A percentile compares a stretch with the other conserved stretches of the same genome.
Evolutionary conservation across 2,329 filamentous ascomycete species (phyloP).

Genomic region (Leptographium flavum): DNA sequence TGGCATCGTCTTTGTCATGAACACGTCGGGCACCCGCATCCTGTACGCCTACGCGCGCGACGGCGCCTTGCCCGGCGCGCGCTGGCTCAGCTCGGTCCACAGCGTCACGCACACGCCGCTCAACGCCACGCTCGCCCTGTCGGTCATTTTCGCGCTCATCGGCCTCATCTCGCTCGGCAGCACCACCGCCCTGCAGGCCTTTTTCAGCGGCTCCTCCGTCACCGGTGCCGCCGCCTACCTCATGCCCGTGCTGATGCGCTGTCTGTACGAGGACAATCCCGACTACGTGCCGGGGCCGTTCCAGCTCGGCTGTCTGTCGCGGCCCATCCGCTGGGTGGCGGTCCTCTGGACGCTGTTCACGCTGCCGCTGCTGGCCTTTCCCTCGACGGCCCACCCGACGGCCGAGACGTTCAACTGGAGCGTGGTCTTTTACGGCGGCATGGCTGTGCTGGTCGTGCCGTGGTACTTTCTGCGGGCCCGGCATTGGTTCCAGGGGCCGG

Average conservation of each 20-base stretch:
- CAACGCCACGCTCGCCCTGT: neutral
- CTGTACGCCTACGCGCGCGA: slow-evolving; percentile 4
- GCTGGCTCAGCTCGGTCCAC: slow-evolving; percentile 2
- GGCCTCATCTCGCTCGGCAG: slow-evolving; percentile 2
- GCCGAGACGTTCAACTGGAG: slow-evolving; percentile 5
- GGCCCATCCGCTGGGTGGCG: slow-evolving; percentile 1
- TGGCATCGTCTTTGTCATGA: slow-evolving; percentile 6
- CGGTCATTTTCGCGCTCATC: slow-evolving; percentile 2
- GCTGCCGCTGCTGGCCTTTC: slow-evolving; percentile 3
- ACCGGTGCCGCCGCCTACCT: slow-evolving; percentile 1
- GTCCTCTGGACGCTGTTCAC: slow-evolving; percentile 1
- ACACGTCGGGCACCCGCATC: slow-evolving; percentile 4
- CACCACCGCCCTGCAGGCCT: slow-evolving; percentile 2
- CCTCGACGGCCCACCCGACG: neutral
- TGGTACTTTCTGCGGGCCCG: slow-evolving; percentile 3
- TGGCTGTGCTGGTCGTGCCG: neutral
- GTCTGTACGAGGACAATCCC: slow-evolving; percentile 4
- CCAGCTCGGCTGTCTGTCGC: neutral
- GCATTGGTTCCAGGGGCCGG: slow-evolving; percentile 3
- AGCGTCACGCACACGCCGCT: neutral
- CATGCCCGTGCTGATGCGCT: slow-evolving; percentile 5
- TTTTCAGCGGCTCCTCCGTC: slow-evolving; percentile 4
- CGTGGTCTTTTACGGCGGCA: slow-evolving; percentile 2
- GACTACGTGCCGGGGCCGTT: slow-evolving; percentile 1
- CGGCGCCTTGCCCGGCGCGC: slow-evolving; percentile 1